phyloP scores from a whole-genome alignment of 176 grass and related monocot genomes.

The Juncus inflexus region DNA sequence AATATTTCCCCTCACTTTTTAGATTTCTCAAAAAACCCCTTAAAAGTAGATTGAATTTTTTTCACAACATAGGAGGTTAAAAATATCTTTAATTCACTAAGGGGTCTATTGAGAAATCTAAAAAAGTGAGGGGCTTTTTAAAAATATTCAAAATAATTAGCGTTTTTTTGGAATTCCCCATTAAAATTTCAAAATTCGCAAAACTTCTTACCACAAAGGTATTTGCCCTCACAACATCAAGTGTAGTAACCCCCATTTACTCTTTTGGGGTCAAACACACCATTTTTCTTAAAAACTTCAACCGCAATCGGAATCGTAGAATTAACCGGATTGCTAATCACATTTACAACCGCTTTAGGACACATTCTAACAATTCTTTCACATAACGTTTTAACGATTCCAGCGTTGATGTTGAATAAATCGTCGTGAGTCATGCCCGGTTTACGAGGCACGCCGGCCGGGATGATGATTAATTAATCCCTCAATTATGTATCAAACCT shows the following conservation, averaged over 20 bases:
- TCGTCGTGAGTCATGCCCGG: slow-evolving; percentile 95
- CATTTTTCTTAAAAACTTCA: slow-evolving; percentile 85
- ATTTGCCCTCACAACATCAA: too few species aligned
- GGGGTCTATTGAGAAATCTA: too few species aligned
- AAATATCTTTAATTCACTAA: too few species aligned
- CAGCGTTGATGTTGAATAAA: slow-evolving; percentile 95
- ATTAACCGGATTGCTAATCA: slow-evolving; percentile 97
- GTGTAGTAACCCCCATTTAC: slow-evolving; percentile 29
- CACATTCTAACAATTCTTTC: slow-evolving; percentile 76
- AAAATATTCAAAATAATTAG: too few species aligned
- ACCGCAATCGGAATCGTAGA: slow-evolving; percentile 85
- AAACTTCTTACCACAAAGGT: slow-evolving; percentile 12
- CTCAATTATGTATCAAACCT: too few species aligned
- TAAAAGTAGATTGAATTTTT: too few species aligned
- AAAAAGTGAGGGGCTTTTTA: too few species aligned
- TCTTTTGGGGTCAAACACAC: slow-evolving; percentile 68
- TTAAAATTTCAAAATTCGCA: neutral
- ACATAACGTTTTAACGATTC: slow-evolving; percentile 75
- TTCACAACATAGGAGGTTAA: too few species aligned
- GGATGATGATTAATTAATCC: too few species aligned
- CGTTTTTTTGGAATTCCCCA: too few species aligned
- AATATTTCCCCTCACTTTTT: too few species aligned
- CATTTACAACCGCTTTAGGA: slow-evolving; percentile 70
- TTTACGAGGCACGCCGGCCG: slow-evolving; percentile 80
- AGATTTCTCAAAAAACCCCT: too few species aligned